Evolutionary conservation across 140 eudicot genomes (phyloP), one percentile per base, ranked within the genome.

Genomic region (Oenanthe javanica): DNA sequence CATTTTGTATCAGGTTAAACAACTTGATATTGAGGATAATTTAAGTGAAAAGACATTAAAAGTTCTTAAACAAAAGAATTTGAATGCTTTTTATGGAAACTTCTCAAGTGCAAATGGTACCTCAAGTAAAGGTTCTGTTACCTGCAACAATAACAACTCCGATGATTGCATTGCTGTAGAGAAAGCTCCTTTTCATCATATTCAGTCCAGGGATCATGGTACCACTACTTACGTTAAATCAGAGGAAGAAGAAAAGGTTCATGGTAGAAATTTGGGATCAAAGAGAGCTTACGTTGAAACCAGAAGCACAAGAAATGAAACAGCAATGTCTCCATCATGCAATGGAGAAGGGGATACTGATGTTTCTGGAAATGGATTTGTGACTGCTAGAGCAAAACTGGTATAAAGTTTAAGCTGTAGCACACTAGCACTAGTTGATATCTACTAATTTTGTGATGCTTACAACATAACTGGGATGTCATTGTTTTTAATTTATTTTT

Each of bases 301-400:
- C 59, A 82, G 83, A 83, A 89, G 99, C 87, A 92, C 96, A 50
- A 90, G 86, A 85, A 85, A 47, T 87, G 92, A 87, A 69, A 83
- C 72, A 13, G 25, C 83, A 9, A 76, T 21, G 73, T 91, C 99
- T 63, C 98, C 98, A 46, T 87, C 89, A 66, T 76, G 84, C 87
- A 85, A 73, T 79, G 90, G 85, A 86, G 93, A 90, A 84, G 82
- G 87, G 72, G 87, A 85, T 10, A 57, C 67, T 79, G 91, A 88
- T 82, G 84, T 79, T 75, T 84, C 96, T 54, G 87, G 88, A 66
- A 92, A 87, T 81, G 91, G 93, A 83, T 95, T 95, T 87, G 97
- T 95, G 48, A 92, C 96, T 82, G 99, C 99, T 31, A 91, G 93
- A 87, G 84, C 91, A 78, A 95, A 95, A 91, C 80, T 95, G 99